These are phyloP conservation scores for Peronospora destructor DNA, from an alignment of 352 stramenopile genomes.

Conservation along the genomic window DNA sequence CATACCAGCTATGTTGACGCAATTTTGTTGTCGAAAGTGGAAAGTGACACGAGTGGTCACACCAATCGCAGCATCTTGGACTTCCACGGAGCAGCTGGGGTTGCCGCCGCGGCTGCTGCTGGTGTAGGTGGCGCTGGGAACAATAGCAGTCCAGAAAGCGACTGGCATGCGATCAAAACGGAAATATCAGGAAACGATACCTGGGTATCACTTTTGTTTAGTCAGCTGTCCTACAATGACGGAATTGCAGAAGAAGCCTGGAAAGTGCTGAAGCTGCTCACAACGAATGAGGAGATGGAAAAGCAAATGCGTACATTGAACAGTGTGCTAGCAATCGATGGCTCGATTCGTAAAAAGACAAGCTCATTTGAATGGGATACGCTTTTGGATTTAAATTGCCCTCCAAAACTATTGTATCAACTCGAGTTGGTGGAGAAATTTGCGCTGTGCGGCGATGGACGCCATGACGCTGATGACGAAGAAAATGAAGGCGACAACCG, in stretches of 20 bases:
- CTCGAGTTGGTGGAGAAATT: slow-evolving; percentile 61
- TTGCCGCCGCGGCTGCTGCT: slow-evolving; percentile 21
- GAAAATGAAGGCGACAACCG: slow-evolving; percentile 13
- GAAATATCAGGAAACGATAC: slow-evolving; percentile 48
- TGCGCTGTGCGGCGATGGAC: slow-evolving; percentile 35
- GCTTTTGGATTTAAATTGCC: slow-evolving; percentile 49
- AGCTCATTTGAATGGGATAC: slow-evolving; percentile 48
- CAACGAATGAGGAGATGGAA: slow-evolving; percentile 56
- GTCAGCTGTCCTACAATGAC: slow-evolving; percentile 38
- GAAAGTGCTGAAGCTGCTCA: slow-evolving; percentile 70
- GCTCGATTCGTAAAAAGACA: slow-evolving; percentile 41
- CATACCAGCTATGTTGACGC: slow-evolving; percentile 44
- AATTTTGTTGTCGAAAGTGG: slow-evolving; percentile 52
- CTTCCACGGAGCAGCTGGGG: slow-evolving; percentile 28
- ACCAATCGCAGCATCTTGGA: slow-evolving; percentile 38
- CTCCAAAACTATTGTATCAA: slow-evolving; percentile 62
- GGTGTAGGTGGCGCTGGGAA: slow-evolving; percentile 28
- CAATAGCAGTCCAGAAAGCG: slow-evolving; percentile 40
- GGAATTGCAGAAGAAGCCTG: slow-evolving; percentile 63
- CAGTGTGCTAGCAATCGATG: slow-evolving; percentile 55
- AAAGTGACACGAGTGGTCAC: slow-evolving; percentile 56
- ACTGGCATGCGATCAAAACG: slow-evolving; percentile 65
- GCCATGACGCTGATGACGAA: slow-evolving; percentile 17
- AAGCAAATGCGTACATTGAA: slow-evolving; percentile 68
- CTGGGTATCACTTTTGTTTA: slow-evolving; percentile 40